A percentile compares a stretch with the other conserved stretches of the same genome.
Conservation (phyloP, 108 stramenopile genomes). For the Conticribra guillardii region DNA sequence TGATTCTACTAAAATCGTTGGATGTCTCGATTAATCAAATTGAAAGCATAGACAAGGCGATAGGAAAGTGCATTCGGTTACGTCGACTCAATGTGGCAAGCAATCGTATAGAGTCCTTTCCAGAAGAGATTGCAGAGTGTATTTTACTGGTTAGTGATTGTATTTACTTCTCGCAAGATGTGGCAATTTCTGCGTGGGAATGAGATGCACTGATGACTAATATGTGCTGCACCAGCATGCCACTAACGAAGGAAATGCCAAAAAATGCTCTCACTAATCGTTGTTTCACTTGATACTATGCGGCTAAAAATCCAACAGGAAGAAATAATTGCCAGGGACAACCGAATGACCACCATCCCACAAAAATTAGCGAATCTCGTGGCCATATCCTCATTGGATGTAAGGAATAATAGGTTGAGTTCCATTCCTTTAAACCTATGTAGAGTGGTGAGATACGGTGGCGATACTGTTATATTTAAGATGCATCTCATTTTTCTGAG, state of each 20-base stretch:
- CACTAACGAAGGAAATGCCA: no score
- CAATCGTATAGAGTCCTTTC: conserved; percentile 29
- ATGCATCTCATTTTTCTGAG: no score
- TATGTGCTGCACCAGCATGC: no score
- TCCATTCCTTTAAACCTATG: conserved; percentile 28
- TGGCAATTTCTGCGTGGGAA: no score
- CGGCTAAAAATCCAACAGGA: no score
- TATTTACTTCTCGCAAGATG: no score
- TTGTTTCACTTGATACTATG: no score
- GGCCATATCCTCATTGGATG: conserved; percentile 24
- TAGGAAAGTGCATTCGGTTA: conserved; percentile 41
- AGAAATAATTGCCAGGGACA: conserved; percentile 33
- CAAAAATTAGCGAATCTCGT: conserved; percentile 13
- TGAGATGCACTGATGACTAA: no score
- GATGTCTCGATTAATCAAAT: conserved; percentile 37
- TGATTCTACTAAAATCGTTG: conserved; percentile 33
- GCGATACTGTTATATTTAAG: no score
- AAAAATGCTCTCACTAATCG: no score
- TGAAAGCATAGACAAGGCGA: conserved; percentile 32
- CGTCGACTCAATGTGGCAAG: conserved; percentile 27
- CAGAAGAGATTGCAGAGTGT: conserved; percentile 23
- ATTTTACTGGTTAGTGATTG: conserved; percentile 25
- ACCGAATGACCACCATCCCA: conserved; percentile 21
- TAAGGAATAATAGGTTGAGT: conserved; percentile 24
- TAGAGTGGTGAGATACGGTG: conserved; percentile 33